A percentile compares a stretch with the other conserved stretches of the same genome.
Evolutionary conservation across 371 early-diverging fungal genomes (phyloP).

Genomic region (Mortierella sp.): DNA sequence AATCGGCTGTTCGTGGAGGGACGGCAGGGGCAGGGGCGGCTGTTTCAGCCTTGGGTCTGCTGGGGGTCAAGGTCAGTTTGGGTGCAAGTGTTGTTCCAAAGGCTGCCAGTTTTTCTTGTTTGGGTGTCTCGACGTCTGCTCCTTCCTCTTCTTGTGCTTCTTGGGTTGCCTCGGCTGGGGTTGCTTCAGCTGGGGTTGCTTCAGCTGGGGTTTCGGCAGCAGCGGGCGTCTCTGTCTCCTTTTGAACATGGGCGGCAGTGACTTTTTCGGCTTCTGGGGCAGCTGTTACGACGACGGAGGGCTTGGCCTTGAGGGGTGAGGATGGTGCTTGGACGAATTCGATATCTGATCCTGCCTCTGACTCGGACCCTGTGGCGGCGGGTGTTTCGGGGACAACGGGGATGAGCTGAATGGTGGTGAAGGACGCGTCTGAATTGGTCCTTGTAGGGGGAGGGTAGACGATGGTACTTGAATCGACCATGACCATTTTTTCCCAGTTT

Average conservation of each 20-base stretch:
- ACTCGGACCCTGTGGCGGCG: conserved; percentile 14
- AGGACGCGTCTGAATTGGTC: conserved; percentile 10
- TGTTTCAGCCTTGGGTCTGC: conserved; percentile 12
- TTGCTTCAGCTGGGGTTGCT: neutral
- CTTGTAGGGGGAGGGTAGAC: conserved; percentile 42
- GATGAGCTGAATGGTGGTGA: conserved; percentile 5
- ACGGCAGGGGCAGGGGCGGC: conserved; percentile 8
- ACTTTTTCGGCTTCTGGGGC: neutral
- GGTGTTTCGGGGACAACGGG: conserved; percentile 24
- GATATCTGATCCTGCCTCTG: conserved; percentile 25
- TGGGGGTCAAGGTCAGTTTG: conserved; percentile 42
- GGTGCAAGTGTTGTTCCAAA: conserved; percentile 47
- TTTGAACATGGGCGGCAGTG: neutral
- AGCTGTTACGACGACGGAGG: conserved; percentile 30
- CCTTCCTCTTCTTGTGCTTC: conserved; percentile 13
- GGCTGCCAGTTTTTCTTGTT: conserved; percentile 8
- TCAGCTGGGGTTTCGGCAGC: neutral
- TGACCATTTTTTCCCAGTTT: conserved; percentile 41
- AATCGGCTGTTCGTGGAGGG: conserved; percentile 27
- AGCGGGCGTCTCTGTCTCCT: neutral
- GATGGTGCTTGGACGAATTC: conserved; percentile 44
- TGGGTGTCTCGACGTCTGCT: conserved; percentile 2
- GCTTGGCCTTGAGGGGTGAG: conserved; percentile 40
- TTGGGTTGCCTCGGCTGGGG: neutral
- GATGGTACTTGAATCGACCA: conserved; percentile 33